Percentiles rank a stretch among this genome's conserved stretches.
These are phyloP conservation scores for Euryodendron excelsum DNA, from an alignment of 148 eudicot species.

Conservation along the genomic window DNA sequence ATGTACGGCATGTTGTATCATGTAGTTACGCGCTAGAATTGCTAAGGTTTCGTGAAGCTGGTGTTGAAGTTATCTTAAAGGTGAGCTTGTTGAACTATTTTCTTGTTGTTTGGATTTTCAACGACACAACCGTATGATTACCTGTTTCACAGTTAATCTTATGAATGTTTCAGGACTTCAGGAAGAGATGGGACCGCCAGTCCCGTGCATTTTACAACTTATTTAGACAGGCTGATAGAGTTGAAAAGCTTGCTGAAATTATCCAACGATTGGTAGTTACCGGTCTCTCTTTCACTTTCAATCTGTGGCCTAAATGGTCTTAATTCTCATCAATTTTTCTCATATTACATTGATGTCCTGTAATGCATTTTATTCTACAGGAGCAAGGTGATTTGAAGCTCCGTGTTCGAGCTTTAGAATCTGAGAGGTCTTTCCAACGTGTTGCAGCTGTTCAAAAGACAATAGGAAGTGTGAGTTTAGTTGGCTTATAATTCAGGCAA, in stretches of 20 bases:
- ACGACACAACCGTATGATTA: neutral
- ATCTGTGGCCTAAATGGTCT: neutral
- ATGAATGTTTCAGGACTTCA: slow-evolving; percentile 65
- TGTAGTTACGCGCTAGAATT: slow-evolving; percentile 89
- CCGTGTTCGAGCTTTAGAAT: slow-evolving; percentile 90
- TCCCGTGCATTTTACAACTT: slow-evolving; percentile 88
- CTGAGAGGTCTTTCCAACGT: slow-evolving; percentile 95
- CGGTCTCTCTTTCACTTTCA: neutral
- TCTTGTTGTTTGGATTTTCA: neutral
- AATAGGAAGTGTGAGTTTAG: slow-evolving; percentile 80
- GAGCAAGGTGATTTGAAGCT: slow-evolving; percentile 99
- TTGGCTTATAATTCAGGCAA: neutral
- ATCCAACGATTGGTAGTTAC: slow-evolving; percentile 81
- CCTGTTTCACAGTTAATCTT: neutral
- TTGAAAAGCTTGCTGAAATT: slow-evolving; percentile 74
- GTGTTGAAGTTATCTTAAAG: slow-evolving; percentile 86
- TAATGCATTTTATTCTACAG: slow-evolving; percentile 28
- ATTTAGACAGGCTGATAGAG: slow-evolving; percentile 94
- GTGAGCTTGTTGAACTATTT: slow-evolving; percentile 26
- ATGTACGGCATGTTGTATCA: slow-evolving; percentile 14
- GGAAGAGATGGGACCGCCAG: slow-evolving; percentile 91
- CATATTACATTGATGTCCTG: neutral
- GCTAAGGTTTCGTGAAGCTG: slow-evolving; percentile 94
- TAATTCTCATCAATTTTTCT: neutral
- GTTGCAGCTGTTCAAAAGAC: slow-evolving; percentile 95